Conservation (phyloP, 495 filamentous ascomycete genomes). For the Hypoxylon fragiforme region DNA sequence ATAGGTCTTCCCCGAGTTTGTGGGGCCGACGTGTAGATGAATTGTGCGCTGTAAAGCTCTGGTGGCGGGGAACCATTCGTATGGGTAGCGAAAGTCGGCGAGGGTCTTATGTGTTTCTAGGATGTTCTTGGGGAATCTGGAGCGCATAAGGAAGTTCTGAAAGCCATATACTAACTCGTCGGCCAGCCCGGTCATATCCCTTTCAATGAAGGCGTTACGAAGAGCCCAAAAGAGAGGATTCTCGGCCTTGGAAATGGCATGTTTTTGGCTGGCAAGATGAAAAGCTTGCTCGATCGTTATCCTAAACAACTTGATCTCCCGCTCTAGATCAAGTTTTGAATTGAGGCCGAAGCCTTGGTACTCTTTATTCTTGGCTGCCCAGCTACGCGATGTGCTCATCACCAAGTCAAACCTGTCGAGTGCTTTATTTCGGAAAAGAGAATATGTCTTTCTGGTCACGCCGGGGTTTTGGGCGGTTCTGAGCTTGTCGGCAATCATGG, state of each 20-base stretch:
- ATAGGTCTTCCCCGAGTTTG: conserved; percentile 98
- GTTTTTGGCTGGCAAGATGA: conserved; percentile 35
- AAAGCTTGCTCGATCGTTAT: conserved; percentile 41
- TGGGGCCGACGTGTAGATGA: conserved; percentile 94
- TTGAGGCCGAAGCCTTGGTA: conserved; percentile 41
- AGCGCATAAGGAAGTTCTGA: conserved; percentile 52
- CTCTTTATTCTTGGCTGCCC: conserved; percentile 17
- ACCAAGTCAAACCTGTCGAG: conserved; percentile 16
- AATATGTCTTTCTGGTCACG: conserved; percentile 16
- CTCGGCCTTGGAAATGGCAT: conserved; percentile 36
- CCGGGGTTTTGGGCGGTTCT: too few relatives aligned
- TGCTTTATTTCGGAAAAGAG: conserved; percentile 13
- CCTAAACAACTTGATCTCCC: conserved; percentile 42
- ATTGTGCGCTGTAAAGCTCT: conserved; percentile 77
- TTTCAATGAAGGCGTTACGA: conserved; percentile 58
- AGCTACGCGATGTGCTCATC: conserved; percentile 6
- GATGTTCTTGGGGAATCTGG: conserved; percentile 39
- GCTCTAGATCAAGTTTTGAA: conserved; percentile 36
- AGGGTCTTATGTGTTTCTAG: conserved; percentile 61
- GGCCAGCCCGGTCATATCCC: conserved; percentile 51
- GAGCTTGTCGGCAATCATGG: too few relatives aligned
- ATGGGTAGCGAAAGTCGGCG: conserved; percentile 79
- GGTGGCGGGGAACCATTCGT: conserved; percentile 88
- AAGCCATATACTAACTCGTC: conserved; percentile 65
- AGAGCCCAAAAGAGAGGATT: conserved; percentile 59